phyloP scores from a whole-genome alignment of 306 rosid genomes.

The Vigna angularis region DNA sequence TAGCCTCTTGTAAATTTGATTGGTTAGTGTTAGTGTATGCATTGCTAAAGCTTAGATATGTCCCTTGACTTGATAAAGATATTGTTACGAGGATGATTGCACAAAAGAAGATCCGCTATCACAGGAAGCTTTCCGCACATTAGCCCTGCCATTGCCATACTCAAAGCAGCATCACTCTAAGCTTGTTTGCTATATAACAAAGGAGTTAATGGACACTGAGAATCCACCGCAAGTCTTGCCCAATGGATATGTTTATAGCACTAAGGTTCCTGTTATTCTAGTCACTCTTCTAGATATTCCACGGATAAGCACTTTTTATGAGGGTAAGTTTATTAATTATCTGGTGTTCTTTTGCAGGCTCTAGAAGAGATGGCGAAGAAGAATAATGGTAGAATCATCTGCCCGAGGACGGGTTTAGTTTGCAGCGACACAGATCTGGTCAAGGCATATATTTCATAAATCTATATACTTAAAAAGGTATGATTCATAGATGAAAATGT shows the following conservation, averaged over 20 bases:
- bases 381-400: constrained; percentile 73
- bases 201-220: constrained; percentile 95
- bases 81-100: constrained; percentile 95
- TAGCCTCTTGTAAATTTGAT: constrained; percentile 25
- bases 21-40: constrained; percentile 21
- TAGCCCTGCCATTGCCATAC: constrained; percentile 84
- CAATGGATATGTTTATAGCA: constrained; percentile 91
- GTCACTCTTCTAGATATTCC: background rate
- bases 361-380: constrained; percentile 90
- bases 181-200: constrained; percentile 97
- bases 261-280: constrained; percentile 64
- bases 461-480: constrained; percentile 23
- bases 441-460: constrained; percentile 78
- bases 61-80: constrained; percentile 81
- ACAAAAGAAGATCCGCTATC: constrained; percentile 97
- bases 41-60: constrained; percentile 30
- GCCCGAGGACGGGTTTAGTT: constrained; percentile 78
- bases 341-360: constrained; percentile 65
- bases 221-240: constrained; percentile 96
- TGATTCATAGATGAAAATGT: constrained; percentile 29
- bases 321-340: constrained; percentile 31
- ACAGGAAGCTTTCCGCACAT: constrained; percentile 81
- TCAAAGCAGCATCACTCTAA: constrained; percentile 94
- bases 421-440: constrained; percentile 73
- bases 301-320: background rate